phyloP scores from a whole-genome alignment of 2,329 filamentous ascomycete genomes.

The Fusarium hainanense region DNA sequence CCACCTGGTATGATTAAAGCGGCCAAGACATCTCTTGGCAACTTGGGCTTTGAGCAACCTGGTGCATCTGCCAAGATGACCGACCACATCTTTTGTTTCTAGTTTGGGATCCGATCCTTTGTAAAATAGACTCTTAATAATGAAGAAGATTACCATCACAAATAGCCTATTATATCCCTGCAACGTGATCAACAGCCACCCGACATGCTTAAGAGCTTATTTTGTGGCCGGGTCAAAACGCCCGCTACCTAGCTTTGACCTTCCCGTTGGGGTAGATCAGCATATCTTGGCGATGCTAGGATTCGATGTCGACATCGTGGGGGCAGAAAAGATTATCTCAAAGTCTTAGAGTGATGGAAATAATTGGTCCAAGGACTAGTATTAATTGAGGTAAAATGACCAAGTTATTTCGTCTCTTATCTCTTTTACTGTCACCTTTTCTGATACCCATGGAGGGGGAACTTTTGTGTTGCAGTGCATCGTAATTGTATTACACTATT shows the following conservation, averaged over 20 bases:
- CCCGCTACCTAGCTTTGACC: conserved; percentile 9
- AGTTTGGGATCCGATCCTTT: background rate
- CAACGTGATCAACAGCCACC: conserved; percentile 5
- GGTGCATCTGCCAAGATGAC: conserved; percentile 62
- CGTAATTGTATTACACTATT: background rate
- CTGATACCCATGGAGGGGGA: background rate
- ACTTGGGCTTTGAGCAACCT: conserved; percentile 63
- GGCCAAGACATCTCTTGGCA: conserved; percentile 61
- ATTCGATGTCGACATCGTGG: conserved; percentile 32
- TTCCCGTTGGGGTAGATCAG: conserved; percentile 34
- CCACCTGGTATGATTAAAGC: conserved; percentile 70
- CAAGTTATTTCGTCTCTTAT: background rate
- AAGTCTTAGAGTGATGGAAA: background rate
- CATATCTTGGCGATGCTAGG: conserved; percentile 24
- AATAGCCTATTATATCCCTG: conserved; percentile 2
- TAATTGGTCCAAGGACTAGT: background rate
- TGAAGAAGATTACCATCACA: background rate
- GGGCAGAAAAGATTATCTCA: background rate
- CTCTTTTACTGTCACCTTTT: background rate
- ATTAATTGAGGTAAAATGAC: accelerated
- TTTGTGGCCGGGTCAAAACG: conserved; percentile 21
- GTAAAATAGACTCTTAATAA: conserved; percentile 2
- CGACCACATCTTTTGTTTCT: conserved; percentile 68
- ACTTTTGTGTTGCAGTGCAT: background rate
- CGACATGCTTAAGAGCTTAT: conserved; percentile 36